phyloP scores from a whole-genome alignment of 1,139 yeast genomes.

The Geotrichum carabidarum region DNA sequence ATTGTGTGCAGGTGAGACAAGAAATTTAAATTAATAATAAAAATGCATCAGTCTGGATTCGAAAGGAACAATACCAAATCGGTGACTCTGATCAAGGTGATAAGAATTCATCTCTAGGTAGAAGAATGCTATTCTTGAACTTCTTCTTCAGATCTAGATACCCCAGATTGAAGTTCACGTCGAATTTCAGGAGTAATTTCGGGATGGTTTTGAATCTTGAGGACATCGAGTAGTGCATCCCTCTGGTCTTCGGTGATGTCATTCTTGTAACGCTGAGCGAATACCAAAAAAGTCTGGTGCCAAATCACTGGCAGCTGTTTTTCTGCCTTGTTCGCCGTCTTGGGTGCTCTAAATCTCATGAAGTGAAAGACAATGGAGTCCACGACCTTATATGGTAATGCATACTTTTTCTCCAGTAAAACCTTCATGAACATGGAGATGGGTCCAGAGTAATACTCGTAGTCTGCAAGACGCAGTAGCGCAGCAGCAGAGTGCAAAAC shows the following conservation, averaged over 20 bases:
- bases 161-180: slow-evolving; percentile 83
- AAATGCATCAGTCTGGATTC: too few relatives aligned
- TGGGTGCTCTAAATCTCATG: slow-evolving; percentile 58
- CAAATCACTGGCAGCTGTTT: slow-evolving; percentile 87
- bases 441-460: slow-evolving; percentile 74
- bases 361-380: slow-evolving; percentile 95
- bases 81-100: not conserved
- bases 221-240: slow-evolving; percentile 84
- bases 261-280: slow-evolving; percentile 92
- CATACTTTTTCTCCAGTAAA: slow-evolving; percentile 87
- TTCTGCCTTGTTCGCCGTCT: slow-evolving; percentile 35
- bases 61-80: too few relatives aligned
- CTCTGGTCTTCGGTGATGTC: slow-evolving; percentile 97
- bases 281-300: slow-evolving; percentile 91
- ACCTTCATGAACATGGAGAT: slow-evolving; percentile 86
- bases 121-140: not conserved
- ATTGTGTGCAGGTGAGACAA: too few relatives aligned
- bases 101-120: not conserved
- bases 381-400: slow-evolving; percentile 91
- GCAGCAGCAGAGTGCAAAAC: slow-evolving; percentile 96
- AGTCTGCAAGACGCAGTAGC: slow-evolving; percentile 73
- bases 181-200: slow-evolving; percentile 91
- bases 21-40: too few relatives aligned
- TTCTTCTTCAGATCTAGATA: not conserved
- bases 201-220: slow-evolving; percentile 83